Base-by-base conservation (phyloP, 495 filamentous ascomycete species). In the Hyaloscypha variabilis region DNA sequence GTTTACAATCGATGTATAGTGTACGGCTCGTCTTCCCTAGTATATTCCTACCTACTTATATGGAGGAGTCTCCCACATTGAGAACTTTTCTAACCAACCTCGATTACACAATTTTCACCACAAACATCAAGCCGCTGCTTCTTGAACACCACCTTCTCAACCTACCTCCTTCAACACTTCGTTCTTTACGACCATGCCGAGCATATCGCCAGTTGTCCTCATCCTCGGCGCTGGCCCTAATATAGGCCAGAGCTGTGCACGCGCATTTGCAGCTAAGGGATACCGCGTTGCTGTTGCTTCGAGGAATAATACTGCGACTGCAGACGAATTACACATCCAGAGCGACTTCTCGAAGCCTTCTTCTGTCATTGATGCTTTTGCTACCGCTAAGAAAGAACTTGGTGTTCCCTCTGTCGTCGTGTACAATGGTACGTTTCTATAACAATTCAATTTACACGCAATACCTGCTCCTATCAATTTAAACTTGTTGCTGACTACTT, bases 381-480 rank as follows among this genome's bases (percentile, higher is more conserved):
- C 69, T 13, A 77, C 77, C 55, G 75, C 80, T 46, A 77, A 75
- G 60, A 42, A 59, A 49, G 21, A 39, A 30, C 63, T 79, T 8
- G 79, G 79, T 62, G 19, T 73, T 34, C 81, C 81, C 56, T 77
- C 71, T 63, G 81, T 82, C 21, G 81, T 84, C 23, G 72, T 84
- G 21, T 84, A 82, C 67, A 84, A 84, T 73, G 79, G 81, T 81
- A 72, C 31, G 3, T 46, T 13, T n/a, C n/a, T n/a, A n/a, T n/a
- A n/a, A n/a, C n/a, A n/a, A n/a, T n/a, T n/a, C 49, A 58, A 28
- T 19, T 58, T 30, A 63, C 50, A 69, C 17, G n/a, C n/a, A n/a
- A n/a, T 68, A 52, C 31, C 24, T 30, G 58, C 66, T 39, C 25
- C 56, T 67, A 54, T 51, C 26, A 39, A 50, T 17, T 46, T 13